Percentiles rank a stretch among this genome's conserved stretches.
Conservation (phyloP, 2,329 filamentous ascomycete species). For the Sporothrix humicola region DNA sequence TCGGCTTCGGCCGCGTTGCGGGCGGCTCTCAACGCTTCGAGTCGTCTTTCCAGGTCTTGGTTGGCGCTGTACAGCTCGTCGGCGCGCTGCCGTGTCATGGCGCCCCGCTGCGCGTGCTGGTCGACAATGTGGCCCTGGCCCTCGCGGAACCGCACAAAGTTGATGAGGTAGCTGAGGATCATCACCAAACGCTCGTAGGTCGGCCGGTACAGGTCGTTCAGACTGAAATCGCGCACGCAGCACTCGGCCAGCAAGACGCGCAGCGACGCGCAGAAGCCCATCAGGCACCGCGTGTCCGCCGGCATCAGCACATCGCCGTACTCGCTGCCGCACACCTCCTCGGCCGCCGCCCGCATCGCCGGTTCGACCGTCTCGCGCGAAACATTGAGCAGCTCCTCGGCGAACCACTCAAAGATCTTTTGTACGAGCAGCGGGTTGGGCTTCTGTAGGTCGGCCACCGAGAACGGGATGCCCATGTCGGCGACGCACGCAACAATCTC, state of each 20-base stretch:
- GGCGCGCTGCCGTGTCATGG: constrained; percentile 84
- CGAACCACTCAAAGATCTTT: constrained; percentile 98
- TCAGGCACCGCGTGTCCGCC: constrained; percentile 86
- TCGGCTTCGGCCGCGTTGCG: constrained; percentile 80
- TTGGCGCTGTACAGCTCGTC: constrained; percentile 86
- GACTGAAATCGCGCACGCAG: constrained; percentile 90
- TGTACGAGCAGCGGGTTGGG: constrained; percentile 94
- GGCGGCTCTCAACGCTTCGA: constrained; percentile 81
- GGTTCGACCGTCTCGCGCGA: constrained; percentile 93
- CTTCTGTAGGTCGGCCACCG: constrained; percentile 84
- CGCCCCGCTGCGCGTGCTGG: constrained; percentile 89
- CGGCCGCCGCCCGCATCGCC: constrained; percentile 89
- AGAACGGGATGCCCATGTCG: constrained; percentile 92
- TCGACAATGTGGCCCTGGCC: constrained; percentile 89
- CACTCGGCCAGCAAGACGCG: constrained; percentile 82
- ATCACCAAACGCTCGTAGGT: constrained; percentile 89
- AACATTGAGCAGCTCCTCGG: constrained; percentile 89
- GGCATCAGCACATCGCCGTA: constrained; percentile 80
- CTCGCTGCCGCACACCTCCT: constrained; percentile 80
- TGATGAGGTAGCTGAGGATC: constrained; percentile 97
- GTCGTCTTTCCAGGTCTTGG: constrained; percentile 78
- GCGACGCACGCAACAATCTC: constrained; percentile 98
- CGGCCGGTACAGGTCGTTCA: constrained; percentile 88
- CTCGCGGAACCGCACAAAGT: constrained; percentile 96
- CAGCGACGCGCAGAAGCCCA: constrained; percentile 92